Conservation (phyloP, 768 basidiomycete species). For the Kondoa malvinella region DNA sequence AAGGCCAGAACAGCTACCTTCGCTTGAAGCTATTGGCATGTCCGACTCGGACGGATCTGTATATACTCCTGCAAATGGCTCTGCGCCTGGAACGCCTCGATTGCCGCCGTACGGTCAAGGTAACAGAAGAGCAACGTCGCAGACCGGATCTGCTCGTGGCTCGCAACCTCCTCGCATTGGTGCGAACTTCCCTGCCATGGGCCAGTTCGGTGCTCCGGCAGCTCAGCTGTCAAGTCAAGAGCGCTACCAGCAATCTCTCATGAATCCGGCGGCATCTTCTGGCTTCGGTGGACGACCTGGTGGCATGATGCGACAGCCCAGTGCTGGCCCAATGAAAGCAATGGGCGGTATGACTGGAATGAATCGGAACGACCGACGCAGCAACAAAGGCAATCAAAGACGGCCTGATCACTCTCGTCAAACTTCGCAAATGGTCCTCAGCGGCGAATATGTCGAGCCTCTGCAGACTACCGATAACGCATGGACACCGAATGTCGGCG, state of each 20-base stretch:
- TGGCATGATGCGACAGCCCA: conserved; percentile 52
- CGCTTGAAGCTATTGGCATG: conserved; percentile 77
- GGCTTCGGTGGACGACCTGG: conserved; percentile 23
- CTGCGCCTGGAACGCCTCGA: conserved; percentile 15
- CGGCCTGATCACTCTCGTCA: conserved; percentile 19
- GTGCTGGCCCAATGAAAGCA: conserved; percentile 38
- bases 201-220: conserved; percentile 21
- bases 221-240: conserved; percentile 15
- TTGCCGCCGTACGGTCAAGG: conserved; percentile 13
- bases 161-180: neutral
- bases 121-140: neutral
- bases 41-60: conserved; percentile 37
- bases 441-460: conserved; percentile 54
- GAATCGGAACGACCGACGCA: conserved; percentile 44
- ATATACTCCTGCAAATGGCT: conserved; percentile 24
- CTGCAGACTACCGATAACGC: conserved; percentile 63
- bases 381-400: conserved; percentile 28
- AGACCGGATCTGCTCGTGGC: neutral
- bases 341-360: conserved; percentile 33
- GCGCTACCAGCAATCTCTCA: conserved; percentile 22
- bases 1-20: conserved; percentile 76
- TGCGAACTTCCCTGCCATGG: conserved; percentile 24
- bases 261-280: conserved; percentile 11
- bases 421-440: conserved; percentile 12
- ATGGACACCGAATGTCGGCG: conserved; percentile 46